phyloP scores from a whole-genome alignment of 805 yeast genomes.

The Debaryomyces tyrocola region DNA sequence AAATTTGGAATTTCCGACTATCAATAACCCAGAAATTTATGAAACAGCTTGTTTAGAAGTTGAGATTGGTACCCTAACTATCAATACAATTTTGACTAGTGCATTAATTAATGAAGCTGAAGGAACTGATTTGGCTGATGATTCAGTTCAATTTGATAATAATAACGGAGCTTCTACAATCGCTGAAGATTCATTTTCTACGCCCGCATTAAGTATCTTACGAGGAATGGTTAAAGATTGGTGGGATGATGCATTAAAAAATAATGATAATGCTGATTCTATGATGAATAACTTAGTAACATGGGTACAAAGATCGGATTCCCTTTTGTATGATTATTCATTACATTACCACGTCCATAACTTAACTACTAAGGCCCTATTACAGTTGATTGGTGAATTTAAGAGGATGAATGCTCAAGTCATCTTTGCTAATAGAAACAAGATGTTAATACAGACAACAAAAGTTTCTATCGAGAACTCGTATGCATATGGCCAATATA shows the following conservation, averaged over 20 bases:
- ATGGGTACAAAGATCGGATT: slow-evolving; percentile 81
- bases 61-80: slow-evolving; percentile 72
- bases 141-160: slow-evolving; percentile 27
- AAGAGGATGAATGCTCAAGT: slow-evolving; percentile 74
- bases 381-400: slow-evolving; percentile 80
- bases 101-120: slow-evolving; percentile 84
- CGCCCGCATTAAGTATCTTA: slow-evolving; percentile 68
- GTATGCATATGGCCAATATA: slow-evolving; percentile 85
- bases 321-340: slow-evolving; percentile 72
- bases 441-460: slow-evolving; percentile 67
- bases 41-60: slow-evolving; percentile 77
- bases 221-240: slow-evolving; percentile 77
- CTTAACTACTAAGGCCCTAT: slow-evolving; percentile 74
- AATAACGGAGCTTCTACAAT: slow-evolving; percentile 50
- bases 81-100: slow-evolving; percentile 85
- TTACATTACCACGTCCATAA: slow-evolving; percentile 87
- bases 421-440: slow-evolving; percentile 77
- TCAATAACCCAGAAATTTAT: slow-evolving; percentile 78
- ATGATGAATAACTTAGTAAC: slow-evolving; percentile 77
- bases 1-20: slow-evolving; percentile 60
- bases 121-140: slow-evolving; percentile 73
- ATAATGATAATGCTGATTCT: slow-evolving; percentile 72
- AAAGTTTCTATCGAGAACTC: slow-evolving; percentile 83
- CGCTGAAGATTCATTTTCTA: slow-evolving; percentile 81
- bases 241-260: slow-evolving; percentile 88